phyloP scores from a whole-genome alignment of 805 yeast genomes.

The Pichia thaimueangensis region DNA sequence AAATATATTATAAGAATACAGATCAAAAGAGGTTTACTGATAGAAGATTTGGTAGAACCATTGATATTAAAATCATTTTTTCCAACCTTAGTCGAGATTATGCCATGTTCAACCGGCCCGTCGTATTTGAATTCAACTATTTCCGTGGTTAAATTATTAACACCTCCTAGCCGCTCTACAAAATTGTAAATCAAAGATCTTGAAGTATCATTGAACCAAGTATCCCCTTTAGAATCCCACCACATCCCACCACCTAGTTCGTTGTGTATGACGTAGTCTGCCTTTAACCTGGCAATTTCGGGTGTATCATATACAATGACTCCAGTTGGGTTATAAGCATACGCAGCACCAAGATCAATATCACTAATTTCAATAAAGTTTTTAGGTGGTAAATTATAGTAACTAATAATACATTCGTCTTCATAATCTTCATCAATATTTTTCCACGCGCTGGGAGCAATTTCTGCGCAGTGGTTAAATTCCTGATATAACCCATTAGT shows the following conservation, averaged over 20 bases:
- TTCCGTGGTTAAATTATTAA: background rate
- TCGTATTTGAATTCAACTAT: background rate
- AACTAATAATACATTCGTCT: conserved; percentile 19
- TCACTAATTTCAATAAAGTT: conserved; percentile 45
- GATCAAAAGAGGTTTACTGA: background rate
- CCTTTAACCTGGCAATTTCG: conserved; percentile 49
- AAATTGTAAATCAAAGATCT: conserved; percentile 42
- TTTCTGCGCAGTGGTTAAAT: conserved; percentile 20
- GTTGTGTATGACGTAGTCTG: conserved; percentile 42
- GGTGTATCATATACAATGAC: conserved; percentile 65
- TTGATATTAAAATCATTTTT: background rate
- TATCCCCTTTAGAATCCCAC: conserved; percentile 92
- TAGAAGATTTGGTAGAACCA: background rate
- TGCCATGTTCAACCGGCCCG: background rate
- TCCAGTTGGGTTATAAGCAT: conserved; percentile 36
- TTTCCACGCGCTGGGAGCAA: conserved; percentile 9
- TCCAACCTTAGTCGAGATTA: background rate
- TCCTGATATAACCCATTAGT: conserved; percentile 11
- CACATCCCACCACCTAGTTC: conserved; percentile 81
- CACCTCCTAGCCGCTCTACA: conserved; percentile 34
- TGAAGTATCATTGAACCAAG: conserved; percentile 21
- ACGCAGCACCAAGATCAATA: conserved; percentile 45
- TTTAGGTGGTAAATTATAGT: conserved; percentile 20
- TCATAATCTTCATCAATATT: conserved; percentile 1
- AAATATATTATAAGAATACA: too few species aligned